Evolutionary conservation across 2,329 filamentous ascomycete genomes (phyloP), one percentile per base, ranked within the genome.

Genomic region (Purpureocillium takamizusanense): DNA sequence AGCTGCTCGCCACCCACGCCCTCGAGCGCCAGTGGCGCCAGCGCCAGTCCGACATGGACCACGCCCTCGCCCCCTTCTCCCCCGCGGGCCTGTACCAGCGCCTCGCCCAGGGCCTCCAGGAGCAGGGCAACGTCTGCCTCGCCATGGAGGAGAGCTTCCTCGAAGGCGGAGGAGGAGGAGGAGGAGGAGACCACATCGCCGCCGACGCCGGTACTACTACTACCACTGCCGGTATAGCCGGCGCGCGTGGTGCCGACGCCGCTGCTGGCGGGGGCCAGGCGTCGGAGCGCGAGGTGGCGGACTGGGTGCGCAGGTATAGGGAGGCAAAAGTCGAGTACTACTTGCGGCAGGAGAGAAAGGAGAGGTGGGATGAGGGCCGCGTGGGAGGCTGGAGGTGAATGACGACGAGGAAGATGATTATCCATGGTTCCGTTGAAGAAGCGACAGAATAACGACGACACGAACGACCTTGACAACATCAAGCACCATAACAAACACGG

Each of bases 111-210:
- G 81, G 79, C 9, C 78, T 94, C 13, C 75, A 77, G 37, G 90
- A 97, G 66, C 89, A 95, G 61, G 87, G 89, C 45, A 67, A 67
- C 42, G 70, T 95, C 13, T 89, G 89, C 48, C 70, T 74, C 42
- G 88, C 86, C 2, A 71, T 97, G 40, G 89, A 95, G 63, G 90
- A 95, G 65, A 95, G 89, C 51, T 97, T 95, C 56, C 65, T 97
- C 1, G 87, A 94, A 31, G 61, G 67, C 33, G 66, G 62, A 3
- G 60, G 51, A 9, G 58, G 53, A 10, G 60, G 56, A 12, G 28
- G 13, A 5, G 28, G 28, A 12, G 7, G 25, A 28, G 25, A 28
- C 25, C 12, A n/a, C n/a, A n/a, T n/a, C n/a, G n/a, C n/a, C n/a
- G n/a, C n/a, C n/a, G n/a, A n/a, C n/a, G n/a, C n/a, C n/a, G n/a